Base-by-base conservation (phyloP, 345 rosid genomes). In the Hibiscus tridactylites region DNA sequence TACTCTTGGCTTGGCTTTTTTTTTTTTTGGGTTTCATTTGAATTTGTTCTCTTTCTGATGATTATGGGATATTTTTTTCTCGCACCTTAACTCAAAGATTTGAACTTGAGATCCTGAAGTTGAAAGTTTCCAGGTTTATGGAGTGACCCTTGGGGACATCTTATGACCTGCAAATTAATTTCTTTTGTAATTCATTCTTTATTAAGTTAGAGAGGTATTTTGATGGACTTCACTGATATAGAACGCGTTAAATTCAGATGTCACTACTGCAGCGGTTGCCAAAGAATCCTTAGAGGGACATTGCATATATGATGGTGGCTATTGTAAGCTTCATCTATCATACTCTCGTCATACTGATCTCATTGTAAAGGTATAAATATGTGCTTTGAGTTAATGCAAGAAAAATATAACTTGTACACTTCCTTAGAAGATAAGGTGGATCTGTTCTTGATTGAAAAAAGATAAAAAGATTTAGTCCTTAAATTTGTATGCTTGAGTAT, bases 261-360 rank as follows among this genome's bases (percentile, higher is more conserved):
- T 90, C 67, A 10, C 92, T 6, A 91, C 96, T 11, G 99, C 97
- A 61, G 80, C 88, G 70, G 83, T 88, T 65, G 96, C 96, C 72
- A 95, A 95, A 79, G 96, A 89, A 74, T 86, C 99, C 73, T 73
- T 95, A 69, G 97, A 95, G 86, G 99, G 97, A 77, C 97, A 92
- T 78, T 88, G 97, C 97, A 95, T 95, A 79, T 92, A 92, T 90
- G 97, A 95, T 87, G 97, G 97, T 88, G 97, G 97, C 90, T 92
- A 92, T 82, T 95, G 97, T 92, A 92, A 95, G 97, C 97, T 95
- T 95, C 97, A 91, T 90, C 97, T 94, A 91, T 83, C 96, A 90
- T 91, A 94, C 91, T 91, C 99, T 92, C 97, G 97, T 95, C 99
- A 95, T 95, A 92, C 97, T 95, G 99, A 95, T 92, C 99, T 95